Base-by-base conservation (phyloP, 306 rosid species). In the Ormosia semicastrata region DNA sequence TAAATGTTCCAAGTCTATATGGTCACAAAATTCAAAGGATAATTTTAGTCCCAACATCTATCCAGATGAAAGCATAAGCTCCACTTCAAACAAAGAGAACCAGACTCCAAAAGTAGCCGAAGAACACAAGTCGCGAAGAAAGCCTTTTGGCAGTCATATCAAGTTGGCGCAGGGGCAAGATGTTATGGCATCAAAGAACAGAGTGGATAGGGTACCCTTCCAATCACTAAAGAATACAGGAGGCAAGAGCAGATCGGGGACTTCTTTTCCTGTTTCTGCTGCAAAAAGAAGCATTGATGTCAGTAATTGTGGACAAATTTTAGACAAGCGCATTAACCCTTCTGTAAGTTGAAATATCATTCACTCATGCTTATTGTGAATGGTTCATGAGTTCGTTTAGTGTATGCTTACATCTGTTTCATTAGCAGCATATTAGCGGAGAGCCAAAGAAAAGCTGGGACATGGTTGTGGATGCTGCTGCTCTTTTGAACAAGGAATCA, bases 401-500 rank as follows among this genome's bases (percentile, higher is more conserved):
- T 4, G 7, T 36, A 67, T 37, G 39, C 67, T 79, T 53, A 73
- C 24, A 75, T 24, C 77, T 80, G 59, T 58, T 78, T 43, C 24
- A 66, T 81, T 86, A 80, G 76, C 90, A 93, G 96, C 85, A 81
- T 37, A 47, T 73, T 54, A 46, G 11, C 58, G 79, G 79, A 46
- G 83, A 71, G 58, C 76, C 8, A 59, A 88, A 56, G 80, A 86
- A 66, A 85, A 81, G 75, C 49, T 93, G 98, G 98, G 87, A 73
- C 40, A 82, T 93, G 92, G 82, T 90, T 52, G 96, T 81, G 63
- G 98, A 91, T 79, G 34, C 86, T 43, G 18, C 87, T 32, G 79
- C 90, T 75, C 94, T 93, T 75, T 73, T 90, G 69, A 76, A 86
- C 88, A 93, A 90, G 86, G 93, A 91, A 46, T 89, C 97, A 39